A percentile compares a stretch with the other conserved stretches of the same genome.
Evolutionary conservation across 257 asterid species (phyloP).

Genomic region (Scutellaria galericulata): DNA sequence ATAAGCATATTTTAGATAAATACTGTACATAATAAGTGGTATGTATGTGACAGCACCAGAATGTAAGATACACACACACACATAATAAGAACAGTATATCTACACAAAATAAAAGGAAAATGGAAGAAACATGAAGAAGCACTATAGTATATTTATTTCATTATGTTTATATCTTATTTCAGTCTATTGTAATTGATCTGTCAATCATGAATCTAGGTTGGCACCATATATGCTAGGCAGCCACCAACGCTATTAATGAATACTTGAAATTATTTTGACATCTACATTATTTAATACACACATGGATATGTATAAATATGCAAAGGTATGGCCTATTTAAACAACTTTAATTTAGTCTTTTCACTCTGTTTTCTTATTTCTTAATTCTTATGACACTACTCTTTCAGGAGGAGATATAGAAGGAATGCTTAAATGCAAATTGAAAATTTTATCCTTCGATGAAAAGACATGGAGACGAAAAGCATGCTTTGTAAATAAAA

Average conservation of each 20-base stretch:
- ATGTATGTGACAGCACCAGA: background rate
- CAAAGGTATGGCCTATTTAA: background rate
- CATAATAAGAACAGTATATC: background rate
- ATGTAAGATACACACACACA: background rate
- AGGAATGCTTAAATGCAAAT: background rate
- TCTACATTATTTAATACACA: background rate
- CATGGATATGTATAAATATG: background rate
- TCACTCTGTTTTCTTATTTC: background rate
- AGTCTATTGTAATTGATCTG: background rate
- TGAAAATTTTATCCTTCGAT: background rate
- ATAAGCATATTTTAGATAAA: background rate
- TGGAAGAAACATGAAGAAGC: background rate
- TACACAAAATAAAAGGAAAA: background rate
- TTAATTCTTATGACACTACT: background rate
- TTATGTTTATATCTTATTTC: background rate
- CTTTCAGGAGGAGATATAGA: background rate
- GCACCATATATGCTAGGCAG: background rate
- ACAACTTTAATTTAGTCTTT: background rate
- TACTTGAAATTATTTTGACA: too few relatives aligned
- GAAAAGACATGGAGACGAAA: background rate
- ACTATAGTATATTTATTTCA: background rate
- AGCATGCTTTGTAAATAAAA: background rate
- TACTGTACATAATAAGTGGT: background rate
- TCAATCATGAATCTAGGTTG: background rate
- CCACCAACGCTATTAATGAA: background rate